Evolutionary conservation across 2,329 filamentous ascomycete genomes (phyloP).

Genomic region (Neofusicoccum ribis): DNA sequence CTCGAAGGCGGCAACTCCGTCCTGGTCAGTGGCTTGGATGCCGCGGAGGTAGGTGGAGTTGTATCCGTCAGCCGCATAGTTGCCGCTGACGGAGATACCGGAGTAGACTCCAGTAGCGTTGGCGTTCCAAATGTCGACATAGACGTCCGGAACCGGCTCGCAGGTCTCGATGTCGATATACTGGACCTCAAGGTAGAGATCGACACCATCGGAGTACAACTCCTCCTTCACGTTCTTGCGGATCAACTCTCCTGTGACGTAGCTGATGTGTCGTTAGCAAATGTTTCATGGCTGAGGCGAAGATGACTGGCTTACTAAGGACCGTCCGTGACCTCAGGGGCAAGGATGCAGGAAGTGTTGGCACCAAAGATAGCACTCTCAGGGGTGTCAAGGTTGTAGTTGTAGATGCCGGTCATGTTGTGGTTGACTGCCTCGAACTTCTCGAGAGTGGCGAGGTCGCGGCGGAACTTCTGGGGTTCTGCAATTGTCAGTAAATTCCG

Average conservation of each 20-base stretch:
- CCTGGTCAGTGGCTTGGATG: constrained; percentile 47
- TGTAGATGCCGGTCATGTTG: constrained; percentile 29
- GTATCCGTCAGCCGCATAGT: constrained; percentile 29
- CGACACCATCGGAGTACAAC: constrained; percentile 45
- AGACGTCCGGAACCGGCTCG: constrained; percentile 50
- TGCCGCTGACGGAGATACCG: constrained; percentile 30
- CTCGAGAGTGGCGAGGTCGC: constrained; percentile 33
- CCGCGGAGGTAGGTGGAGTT: constrained; percentile 48
- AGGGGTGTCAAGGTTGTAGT: constrained; percentile 29
- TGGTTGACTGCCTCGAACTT: constrained; percentile 33
- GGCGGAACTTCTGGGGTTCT: constrained; percentile 29
- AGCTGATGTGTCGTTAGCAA: constrained; percentile 15
- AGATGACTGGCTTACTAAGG: constrained; percentile 26
- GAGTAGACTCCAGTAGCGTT: constrained; percentile 45
- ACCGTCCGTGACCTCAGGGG: constrained; percentile 35
- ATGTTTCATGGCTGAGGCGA: neutral
- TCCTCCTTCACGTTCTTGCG: constrained; percentile 51
- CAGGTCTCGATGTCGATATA: constrained; percentile 57
- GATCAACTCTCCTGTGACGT: constrained; percentile 54
- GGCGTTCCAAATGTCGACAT: constrained; percentile 56
- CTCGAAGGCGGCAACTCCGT: constrained; percentile 52
- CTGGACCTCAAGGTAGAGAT: constrained; percentile 54
- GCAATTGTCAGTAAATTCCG: neutral
- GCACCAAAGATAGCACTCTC: constrained; percentile 30
- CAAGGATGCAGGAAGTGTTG: constrained; percentile 37